These are phyloP conservation scores for Borovskyia barvae DNA, from an alignment of 208 protist genomes.

Conservation along the genomic window DNA sequence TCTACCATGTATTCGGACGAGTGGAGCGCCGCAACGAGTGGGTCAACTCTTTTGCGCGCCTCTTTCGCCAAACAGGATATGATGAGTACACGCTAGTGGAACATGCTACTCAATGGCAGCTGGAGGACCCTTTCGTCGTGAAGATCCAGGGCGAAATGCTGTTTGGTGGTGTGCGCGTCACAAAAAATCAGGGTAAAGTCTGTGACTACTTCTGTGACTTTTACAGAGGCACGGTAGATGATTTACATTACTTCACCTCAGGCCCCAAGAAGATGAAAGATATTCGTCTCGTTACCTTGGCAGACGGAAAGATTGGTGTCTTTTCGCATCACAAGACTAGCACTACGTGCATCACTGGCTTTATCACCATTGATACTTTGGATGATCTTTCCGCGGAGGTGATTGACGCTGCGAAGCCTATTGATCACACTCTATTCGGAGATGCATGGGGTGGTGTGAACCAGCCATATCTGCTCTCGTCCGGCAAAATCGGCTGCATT, in stretches of 20 bases:
- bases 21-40: conserved; percentile 49
- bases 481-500: conserved; percentile 57
- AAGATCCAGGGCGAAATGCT: conserved; percentile 48
- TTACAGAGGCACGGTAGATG: conserved; percentile 31
- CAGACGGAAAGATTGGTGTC: conserved; percentile 45
- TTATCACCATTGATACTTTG: conserved; percentile 40
- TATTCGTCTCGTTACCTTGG: conserved; percentile 46
- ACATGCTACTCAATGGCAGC: conserved; percentile 35
- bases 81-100: conserved; percentile 54
- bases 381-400: conserved; percentile 44
- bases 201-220: conserved; percentile 56
- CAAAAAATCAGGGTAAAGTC: conserved; percentile 43
- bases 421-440: conserved; percentile 62
- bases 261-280: conserved; percentile 62
- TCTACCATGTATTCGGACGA: conserved; percentile 44
- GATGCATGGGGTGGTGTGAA: conserved; percentile 63
- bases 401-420: conserved; percentile 45
- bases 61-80: conserved; percentile 43
- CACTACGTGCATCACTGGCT: conserved; percentile 48
- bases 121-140: conserved; percentile 54
- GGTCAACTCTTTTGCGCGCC: conserved; percentile 47
- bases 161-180: conserved; percentile 52
- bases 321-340: conserved; percentile 57
- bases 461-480: conserved; percentile 50
- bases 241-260: conserved; percentile 55